These are phyloP conservation scores for Monosporascus sp. DNA, from an alignment of 2,329 filamentous ascomycete genomes.

Conservation along the genomic window DNA sequence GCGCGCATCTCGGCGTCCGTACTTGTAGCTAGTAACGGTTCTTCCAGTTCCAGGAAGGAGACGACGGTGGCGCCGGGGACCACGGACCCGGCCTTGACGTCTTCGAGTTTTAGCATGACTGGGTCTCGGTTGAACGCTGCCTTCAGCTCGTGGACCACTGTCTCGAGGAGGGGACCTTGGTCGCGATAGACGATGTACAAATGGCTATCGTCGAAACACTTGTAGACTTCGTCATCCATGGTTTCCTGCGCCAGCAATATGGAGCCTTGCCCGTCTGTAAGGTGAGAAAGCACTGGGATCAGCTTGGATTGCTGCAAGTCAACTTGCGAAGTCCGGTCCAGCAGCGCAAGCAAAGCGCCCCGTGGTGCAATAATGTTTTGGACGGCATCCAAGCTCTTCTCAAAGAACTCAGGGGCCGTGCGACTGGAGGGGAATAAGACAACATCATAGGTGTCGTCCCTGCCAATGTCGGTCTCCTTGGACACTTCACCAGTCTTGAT, in stretches of 20 bases:
- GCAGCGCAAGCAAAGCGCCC: not conserved
- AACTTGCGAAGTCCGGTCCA: not conserved
- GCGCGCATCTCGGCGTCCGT: conserved; percentile 6
- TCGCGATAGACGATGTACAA: not conserved
- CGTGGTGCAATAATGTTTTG: not conserved
- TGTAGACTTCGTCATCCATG: not conserved
- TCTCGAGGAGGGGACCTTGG: not conserved
- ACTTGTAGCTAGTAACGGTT: conserved; percentile 4
- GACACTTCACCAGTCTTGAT: not conserved
- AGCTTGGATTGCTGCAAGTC: not conserved
- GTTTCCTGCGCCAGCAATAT: not conserved
- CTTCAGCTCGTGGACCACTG: not conserved
- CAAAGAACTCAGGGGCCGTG: not conserved
- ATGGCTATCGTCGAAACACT: not conserved
- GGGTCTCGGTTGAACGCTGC: not conserved
- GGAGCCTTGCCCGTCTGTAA: not conserved
- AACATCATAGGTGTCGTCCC: not conserved
- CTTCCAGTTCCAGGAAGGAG: conserved; percentile 4
- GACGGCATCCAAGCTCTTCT: not conserved
- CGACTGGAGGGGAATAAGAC: not conserved
- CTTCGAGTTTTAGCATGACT: not conserved
- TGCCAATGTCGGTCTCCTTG: not conserved
- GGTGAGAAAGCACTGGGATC: not conserved
- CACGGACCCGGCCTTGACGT: conserved; percentile 3
- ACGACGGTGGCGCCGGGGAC: conserved; percentile 1